Percentiles rank a stretch among this genome's conserved stretches.
These are phyloP conservation scores for Aspergillus piperis DNA, from an alignment of 2,329 filamentous ascomycete species.

Conservation along the genomic window DNA sequence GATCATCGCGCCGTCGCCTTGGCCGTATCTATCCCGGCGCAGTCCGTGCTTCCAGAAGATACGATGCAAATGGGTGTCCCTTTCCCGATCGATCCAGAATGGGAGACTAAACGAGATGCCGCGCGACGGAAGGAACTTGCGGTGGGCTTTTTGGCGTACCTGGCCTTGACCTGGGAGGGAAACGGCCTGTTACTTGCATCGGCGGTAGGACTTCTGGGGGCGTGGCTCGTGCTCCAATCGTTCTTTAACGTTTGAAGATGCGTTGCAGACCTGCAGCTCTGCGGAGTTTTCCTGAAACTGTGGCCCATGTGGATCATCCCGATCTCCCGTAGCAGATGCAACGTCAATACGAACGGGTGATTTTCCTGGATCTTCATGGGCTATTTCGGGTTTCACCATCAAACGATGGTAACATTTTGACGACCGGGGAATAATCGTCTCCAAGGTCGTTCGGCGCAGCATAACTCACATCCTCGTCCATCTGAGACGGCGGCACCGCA, in stretches of 20 bases:
- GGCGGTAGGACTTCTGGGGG: constrained; percentile 40
- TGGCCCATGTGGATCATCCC: constrained; percentile 16
- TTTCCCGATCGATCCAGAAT: constrained; percentile 59
- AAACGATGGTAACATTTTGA: constrained; percentile 5
- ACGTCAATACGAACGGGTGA: constrained; percentile 2
- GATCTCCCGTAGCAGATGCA: constrained; percentile 13
- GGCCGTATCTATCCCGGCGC: constrained; percentile 65
- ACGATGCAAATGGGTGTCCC: constrained; percentile 50
- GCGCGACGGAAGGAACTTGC: constrained; percentile 62
- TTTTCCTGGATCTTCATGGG: neutral
- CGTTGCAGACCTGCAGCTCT: neutral
- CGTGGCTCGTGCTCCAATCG: constrained; percentile 45
- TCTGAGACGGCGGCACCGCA: neutral
- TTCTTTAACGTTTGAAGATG: constrained; percentile 27
- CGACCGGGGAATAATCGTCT: neutral
- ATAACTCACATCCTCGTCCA: neutral
- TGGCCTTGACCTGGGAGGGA: constrained; percentile 52
- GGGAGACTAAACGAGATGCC: constrained; percentile 54
- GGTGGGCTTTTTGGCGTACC: constrained; percentile 60
- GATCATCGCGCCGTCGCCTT: constrained; percentile 87
- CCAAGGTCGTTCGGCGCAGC: neutral
- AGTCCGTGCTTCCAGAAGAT: constrained; percentile 34
- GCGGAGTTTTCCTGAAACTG: constrained; percentile 9
- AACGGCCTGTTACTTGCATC: constrained; percentile 45
- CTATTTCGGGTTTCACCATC: constrained; percentile 15